phyloP scores from a whole-genome alignment of 768 basidiomycete genomes.

The Neoboletus brunneissimus region DNA sequence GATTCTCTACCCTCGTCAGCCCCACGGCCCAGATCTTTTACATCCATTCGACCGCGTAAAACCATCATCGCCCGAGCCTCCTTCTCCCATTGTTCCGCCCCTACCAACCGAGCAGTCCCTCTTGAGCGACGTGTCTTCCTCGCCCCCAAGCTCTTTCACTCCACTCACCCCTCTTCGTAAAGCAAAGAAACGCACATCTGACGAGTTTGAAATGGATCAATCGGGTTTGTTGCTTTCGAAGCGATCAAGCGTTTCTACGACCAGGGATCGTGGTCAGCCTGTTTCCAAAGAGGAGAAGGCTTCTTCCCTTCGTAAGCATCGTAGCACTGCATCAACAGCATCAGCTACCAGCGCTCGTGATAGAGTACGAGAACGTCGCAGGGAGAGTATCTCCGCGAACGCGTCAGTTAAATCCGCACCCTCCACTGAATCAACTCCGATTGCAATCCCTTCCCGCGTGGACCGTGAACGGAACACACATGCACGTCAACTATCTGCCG shows the following conservation, averaged over 20 bases:
- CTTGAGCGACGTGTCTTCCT: slow-evolving; percentile 30
- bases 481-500: slow-evolving; percentile 62
- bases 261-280: slow-evolving; percentile 27
- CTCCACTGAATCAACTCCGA: slow-evolving; percentile 22
- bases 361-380: slow-evolving; percentile 48
- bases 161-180: slow-evolving; percentile 43
- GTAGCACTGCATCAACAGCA: slow-evolving; percentile 62
- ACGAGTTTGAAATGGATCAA: slow-evolving; percentile 80
- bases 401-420: slow-evolving; percentile 36
- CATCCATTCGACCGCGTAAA: slow-evolving; percentile 35
- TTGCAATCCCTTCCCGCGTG: slow-evolving; percentile 18
- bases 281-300: slow-evolving; percentile 48
- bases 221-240: slow-evolving; percentile 59
- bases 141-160: slow-evolving; percentile 66
- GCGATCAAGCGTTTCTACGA: slow-evolving; percentile 33
- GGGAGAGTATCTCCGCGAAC: slow-evolving; percentile 46
- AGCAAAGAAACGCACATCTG: slow-evolving; percentile 73
- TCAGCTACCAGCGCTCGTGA: slow-evolving; percentile 41
- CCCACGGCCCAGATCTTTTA: slow-evolving; percentile 28
- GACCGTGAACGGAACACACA: slow-evolving; percentile 45
- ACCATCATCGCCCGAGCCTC: slow-evolving; percentile 26
- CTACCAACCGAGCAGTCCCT: slow-evolving; percentile 33
- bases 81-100: slow-evolving; percentile 30
- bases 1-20: slow-evolving; percentile 80
- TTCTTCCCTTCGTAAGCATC: slow-evolving; percentile 58